A percentile compares a stretch with the other conserved stretches of the same genome.
Evolutionary conservation across 768 basidiomycete species (phyloP).

Genomic region (Suillus subaureus): DNA sequence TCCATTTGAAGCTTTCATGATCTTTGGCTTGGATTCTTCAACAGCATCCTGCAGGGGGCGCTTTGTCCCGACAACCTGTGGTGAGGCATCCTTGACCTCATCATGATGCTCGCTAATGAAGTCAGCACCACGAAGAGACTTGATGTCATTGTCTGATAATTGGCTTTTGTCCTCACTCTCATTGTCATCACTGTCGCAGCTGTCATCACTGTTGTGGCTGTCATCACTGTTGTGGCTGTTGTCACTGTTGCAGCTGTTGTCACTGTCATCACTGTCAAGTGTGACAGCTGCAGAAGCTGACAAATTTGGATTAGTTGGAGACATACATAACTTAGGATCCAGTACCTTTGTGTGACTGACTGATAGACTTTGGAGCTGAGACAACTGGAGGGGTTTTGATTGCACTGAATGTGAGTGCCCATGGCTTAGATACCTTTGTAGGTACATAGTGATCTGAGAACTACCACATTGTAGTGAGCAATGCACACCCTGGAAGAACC

Average conservation of each 20-base stretch:
- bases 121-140: no score
- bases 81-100: no score
- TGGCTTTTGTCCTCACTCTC: no score
- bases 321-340: not conserved
- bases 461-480: no score
- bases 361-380: not conserved
- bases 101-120: no score
- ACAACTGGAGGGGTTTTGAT: not conserved
- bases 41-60: not conserved
- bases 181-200: no score
- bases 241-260: no score
- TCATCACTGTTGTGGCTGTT: not conserved
- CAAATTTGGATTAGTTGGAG: not conserved
- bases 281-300: not conserved
- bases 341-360: not conserved
- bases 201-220: not conserved
- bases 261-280: not conserved
- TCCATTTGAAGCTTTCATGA: not conserved
- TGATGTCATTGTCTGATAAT: no score
- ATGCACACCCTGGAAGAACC: no score
- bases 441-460: no score
- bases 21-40: not conserved
- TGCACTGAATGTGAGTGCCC: not conserved
- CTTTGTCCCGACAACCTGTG: no score
- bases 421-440: not conserved